A percentile compares a stretch with the other conserved stretches of the same genome.
Conservation (phyloP, 2,329 filamentous ascomycete genomes). For the Apiospora marii region DNA sequence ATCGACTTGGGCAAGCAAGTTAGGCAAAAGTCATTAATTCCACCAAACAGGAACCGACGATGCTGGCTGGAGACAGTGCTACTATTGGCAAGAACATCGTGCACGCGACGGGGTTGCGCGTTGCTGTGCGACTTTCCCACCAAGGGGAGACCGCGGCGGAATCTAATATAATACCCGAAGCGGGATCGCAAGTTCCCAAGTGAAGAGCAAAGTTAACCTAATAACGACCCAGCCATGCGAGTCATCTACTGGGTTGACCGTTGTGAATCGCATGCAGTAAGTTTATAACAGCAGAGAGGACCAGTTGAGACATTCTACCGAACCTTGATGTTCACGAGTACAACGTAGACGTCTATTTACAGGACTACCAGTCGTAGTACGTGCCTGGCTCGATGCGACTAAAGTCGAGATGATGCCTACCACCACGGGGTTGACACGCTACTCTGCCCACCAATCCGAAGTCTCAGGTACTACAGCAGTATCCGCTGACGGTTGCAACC, state of each 20-base stretch:
- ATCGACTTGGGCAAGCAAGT: neutral
- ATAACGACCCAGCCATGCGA: neutral
- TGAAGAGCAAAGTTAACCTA: slow-evolving; percentile 11
- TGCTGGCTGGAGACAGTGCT: neutral
- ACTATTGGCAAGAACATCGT: neutral
- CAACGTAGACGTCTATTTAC: neutral
- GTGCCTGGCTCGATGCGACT: neutral
- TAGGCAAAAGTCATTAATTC: neutral
- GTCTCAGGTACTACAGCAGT: slow-evolving; percentile 15
- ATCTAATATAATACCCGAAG: slow-evolving; percentile 8
- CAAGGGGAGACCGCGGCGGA: slow-evolving; percentile 7
- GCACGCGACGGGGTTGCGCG: neutral
- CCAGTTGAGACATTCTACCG: neutral
- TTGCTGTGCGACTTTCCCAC: slow-evolving; percentile 1
- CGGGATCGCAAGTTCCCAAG: neutral
- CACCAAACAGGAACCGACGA: neutral
- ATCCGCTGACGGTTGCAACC: slow-evolving; percentile 18
- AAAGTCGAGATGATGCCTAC: neutral
- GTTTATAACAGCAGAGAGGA: neutral
- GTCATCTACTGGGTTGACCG: slow-evolving; percentile 18
- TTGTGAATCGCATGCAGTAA: neutral
- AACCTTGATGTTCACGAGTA: neutral
- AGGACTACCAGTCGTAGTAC: neutral
- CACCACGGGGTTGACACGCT: neutral
- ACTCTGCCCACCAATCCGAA: neutral